Evolutionary conservation across 176 grass and related monocot genomes (phyloP), one percentile per base, ranked within the genome.

Genomic region (Aegilops longissima): DNA sequence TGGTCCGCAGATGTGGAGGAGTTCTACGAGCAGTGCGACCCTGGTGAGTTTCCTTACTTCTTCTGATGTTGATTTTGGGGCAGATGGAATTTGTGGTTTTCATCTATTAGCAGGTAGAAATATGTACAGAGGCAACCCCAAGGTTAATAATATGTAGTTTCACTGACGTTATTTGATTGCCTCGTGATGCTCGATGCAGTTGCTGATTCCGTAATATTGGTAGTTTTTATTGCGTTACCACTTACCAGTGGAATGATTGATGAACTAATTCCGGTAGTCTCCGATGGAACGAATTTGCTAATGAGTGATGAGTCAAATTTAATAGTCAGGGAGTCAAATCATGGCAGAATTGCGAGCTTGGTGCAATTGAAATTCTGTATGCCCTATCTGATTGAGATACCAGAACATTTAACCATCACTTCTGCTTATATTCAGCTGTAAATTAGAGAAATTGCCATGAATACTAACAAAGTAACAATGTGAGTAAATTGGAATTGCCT

Each of bases 11-110:
- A 95, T 70, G 84, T 91, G 80, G 83, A 87, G 34, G 82, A 91
- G 78, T 95, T 95, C 81, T 93, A 82, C 86, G 23, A 91, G 56
- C 52, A 71, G 61, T 95, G 93, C 84, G 91, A 93, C 77, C 89
- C 93, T 68, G 89, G 93, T 95, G 69, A 86, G 87, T 51, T 63
- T 61, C 39, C 30, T 54, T 27, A 6, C n/a, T 69, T 74, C 47
- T 74, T 83, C 47, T 27, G 27, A 25, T 12, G 12, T 65, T 82
- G 27, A 23, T 18, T 40, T 79, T 18, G 14, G 44, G 63, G 72
- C 23, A 23, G 34, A 4, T 40, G 13, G 8, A 25, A 56, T 66
- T 5, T 66, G 20, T 56, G 52, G 52, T 18, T 56, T 20, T 7
- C 52, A 56, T 56, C 1, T 56, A 56, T 56, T 56, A 56, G 52